Conservation (phyloP, 176 grass and related monocot genomes). For the Microstegium vimineum region DNA sequence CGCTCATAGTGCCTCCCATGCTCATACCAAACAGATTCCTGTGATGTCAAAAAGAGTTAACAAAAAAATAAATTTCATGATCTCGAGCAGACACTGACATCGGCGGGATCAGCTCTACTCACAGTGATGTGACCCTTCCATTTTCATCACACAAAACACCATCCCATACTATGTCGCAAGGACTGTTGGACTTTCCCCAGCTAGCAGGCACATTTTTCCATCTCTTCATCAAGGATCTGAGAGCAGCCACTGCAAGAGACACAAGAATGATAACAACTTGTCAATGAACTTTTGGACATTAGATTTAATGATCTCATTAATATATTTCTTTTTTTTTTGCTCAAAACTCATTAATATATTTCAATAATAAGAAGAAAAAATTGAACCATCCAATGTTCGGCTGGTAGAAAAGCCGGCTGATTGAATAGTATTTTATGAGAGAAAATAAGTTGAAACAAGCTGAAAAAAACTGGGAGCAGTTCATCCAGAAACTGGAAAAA, state of each 20-base stretch:
- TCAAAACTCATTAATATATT: no score
- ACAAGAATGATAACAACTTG: background rate
- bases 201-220: slow-evolving; percentile 59
- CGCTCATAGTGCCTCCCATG: slow-evolving; percentile 46
- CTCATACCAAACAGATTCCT: slow-evolving; percentile 67
- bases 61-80: slow-evolving; percentile 6
- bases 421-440: no score
- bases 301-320: background rate
- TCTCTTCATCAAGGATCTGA: slow-evolving; percentile 45
- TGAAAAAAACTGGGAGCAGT: no score
- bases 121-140: slow-evolving; percentile 59
- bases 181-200: slow-evolving; percentile 58
- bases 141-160: slow-evolving; percentile 46
- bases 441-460: no score
- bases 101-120: slow-evolving; percentile 19
- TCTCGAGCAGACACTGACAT: background rate
- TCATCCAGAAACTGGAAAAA: background rate
- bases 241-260: slow-evolving; percentile 33
- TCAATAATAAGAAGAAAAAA: background rate
- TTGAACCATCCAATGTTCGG: no score
- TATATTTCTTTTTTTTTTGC: no score
- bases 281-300: background rate
- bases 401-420: no score
- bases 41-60: background rate
- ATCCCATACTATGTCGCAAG: slow-evolving; percentile 55